These are phyloP conservation scores for Pestalotiopsis sp. DNA, from an alignment of 2,329 filamentous ascomycete species.

Conservation along the genomic window DNA sequence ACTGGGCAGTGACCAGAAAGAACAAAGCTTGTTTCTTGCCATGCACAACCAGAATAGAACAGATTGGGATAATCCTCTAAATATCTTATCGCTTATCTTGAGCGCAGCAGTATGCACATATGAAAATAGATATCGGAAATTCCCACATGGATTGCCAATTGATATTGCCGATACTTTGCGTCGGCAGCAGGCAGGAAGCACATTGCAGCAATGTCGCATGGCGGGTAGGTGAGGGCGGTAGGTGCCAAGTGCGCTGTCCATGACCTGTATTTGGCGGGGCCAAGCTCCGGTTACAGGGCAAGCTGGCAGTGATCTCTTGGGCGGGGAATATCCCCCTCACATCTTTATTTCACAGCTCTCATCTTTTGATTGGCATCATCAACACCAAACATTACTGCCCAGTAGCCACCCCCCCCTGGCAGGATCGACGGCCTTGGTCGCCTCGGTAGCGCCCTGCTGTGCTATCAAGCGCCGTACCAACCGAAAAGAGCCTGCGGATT, in stretches of 20 bases:
- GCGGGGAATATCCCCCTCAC: background rate
- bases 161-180: too few relatives aligned
- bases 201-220: too few relatives aligned
- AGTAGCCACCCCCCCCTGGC: background rate
- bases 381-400: background rate
- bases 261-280: too few relatives aligned
- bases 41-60: background rate
- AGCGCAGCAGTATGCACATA: too few relatives aligned
- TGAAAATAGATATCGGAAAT: too few relatives aligned
- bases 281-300: background rate
- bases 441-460: background rate
- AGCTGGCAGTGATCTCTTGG: background rate
- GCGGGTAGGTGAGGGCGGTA: too few relatives aligned
- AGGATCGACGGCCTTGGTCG: background rate
- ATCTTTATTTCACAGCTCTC: background rate
- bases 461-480: background rate
- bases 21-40: background rate
- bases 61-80: too few relatives aligned
- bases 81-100: too few relatives aligned
- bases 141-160: too few relatives aligned
- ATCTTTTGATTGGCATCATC: background rate
- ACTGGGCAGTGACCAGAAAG: background rate
- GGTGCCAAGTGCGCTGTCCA: too few relatives aligned
- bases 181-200: too few relatives aligned
- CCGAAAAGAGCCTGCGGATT: background rate